phyloP scores from a whole-genome alignment of 78 protist species.

The Bodo saltans region DNA sequence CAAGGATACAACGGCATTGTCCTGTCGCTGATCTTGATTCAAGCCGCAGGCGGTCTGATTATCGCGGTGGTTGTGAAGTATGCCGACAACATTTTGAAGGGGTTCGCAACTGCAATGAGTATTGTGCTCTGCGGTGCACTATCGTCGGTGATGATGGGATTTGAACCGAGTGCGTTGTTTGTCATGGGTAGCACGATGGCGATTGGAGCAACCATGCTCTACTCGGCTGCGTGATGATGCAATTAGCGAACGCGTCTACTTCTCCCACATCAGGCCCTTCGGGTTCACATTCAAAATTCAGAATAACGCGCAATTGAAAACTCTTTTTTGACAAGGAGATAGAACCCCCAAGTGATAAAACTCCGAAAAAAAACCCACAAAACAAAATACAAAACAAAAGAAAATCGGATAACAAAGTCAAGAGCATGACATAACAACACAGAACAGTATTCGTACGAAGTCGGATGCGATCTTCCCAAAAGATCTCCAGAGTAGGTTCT shows the following conservation, averaged over 20 bases:
- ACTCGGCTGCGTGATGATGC: too few species aligned
- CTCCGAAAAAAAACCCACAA: not conserved
- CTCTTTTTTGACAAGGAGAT: not conserved
- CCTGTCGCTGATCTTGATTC: constrained; percentile 11
- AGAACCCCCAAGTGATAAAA: not conserved
- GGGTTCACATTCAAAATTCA: too few species aligned
- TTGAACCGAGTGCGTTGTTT: not conserved
- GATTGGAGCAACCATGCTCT: not conserved
- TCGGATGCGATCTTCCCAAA: too few species aligned
- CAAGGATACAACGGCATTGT: not conserved
- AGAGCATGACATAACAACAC: too few species aligned
- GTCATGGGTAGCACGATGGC: not conserved
- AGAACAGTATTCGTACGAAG: too few species aligned
- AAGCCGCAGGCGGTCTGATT: constrained; percentile 19
- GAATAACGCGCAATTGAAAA: not conserved
- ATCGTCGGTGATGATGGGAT: constrained; percentile 1
- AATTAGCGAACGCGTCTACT: too few species aligned
- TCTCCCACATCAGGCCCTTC: too few species aligned
- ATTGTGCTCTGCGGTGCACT: constrained; percentile 6
- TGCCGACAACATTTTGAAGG: constrained; percentile 39
- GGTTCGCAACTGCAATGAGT: constrained; percentile 29
- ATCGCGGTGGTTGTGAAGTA: constrained; percentile 39
- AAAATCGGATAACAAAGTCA: too few species aligned
- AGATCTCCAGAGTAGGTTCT: too few species aligned
- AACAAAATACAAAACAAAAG: not conserved